Evolutionary conservation across 768 basidiomycete species (phyloP), one percentile per base, ranked within the genome.

Genomic region (Guyanaporus albipodus): DNA sequence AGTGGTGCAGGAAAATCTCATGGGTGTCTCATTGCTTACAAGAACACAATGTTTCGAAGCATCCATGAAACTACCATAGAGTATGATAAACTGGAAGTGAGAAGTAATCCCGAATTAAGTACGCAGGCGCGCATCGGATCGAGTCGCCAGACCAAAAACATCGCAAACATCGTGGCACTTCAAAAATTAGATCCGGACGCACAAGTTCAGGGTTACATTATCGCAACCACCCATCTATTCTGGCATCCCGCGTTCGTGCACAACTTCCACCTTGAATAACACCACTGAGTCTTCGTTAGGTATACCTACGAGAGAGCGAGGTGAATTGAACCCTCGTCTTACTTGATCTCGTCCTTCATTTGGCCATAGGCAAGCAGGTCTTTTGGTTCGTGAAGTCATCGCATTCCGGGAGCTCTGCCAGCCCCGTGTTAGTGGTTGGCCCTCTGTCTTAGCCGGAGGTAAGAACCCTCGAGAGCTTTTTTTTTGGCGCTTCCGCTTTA

Each of bases 211-310:
- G 90, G 92, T 4, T 64, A 91, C 27, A 69, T 95, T 32, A 69
- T 94, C 12, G 90, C 82, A 3, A 96, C 94, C 1, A 93, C 93
- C 0, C 94, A 97, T 70, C 71, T 95, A 19, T 97, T 96, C 66
- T 97, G 94, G 94, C 92, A 95, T 67, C 92, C 92, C 6, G 78
- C 76, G 83, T 91, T 67, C 48, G 78, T 70, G 23, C 18, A 28
- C 24, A 4, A 43, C 28, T 8, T 23, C 8, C 8, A 29, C 44
- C n/a, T 21, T 34, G 18, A 10, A 43, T 18, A 26, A 8, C 21
- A n/a, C 23, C 7, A 10, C 39, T 57, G 22, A 57, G 39, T 38
- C 12, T 2, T 28, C 19, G 38, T 22, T 29, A 56, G 52, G 42
- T 57, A 87, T 61, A 77, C 78, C 0, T 97, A 96, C 60, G 94